These are phyloP conservation scores for Mycocentrospora acerina DNA, from an alignment of 2,329 filamentous ascomycete genomes.

Conservation along the genomic window DNA sequence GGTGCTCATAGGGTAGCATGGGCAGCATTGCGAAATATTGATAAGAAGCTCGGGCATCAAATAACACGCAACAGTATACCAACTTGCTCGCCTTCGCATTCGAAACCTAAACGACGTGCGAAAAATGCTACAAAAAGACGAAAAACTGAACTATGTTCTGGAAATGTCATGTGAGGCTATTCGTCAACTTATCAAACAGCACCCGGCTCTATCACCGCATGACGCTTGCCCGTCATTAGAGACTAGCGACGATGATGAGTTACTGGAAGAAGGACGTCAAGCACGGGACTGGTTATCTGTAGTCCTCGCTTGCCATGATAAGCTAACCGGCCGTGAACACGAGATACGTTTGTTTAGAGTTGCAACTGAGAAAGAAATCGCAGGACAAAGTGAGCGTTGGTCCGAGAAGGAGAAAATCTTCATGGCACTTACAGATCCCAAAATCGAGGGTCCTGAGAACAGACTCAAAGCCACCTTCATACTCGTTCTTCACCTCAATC, in stretches of 20 bases:
- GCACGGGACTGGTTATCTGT: constrained; percentile 14
- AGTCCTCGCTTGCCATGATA: constrained; percentile 9
- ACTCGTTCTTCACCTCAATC: constrained; percentile 14
- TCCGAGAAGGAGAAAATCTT: constrained; percentile 18
- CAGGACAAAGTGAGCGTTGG: constrained; percentile 1
- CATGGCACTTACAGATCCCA: constrained; percentile 17
- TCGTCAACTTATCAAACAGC: constrained; percentile 3
- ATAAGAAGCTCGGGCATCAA: background rate
- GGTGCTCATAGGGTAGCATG: background rate
- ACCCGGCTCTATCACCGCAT: background rate
- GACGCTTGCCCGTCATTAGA: background rate
- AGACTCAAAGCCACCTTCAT: constrained; percentile 12
- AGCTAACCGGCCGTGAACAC: constrained; percentile 3
- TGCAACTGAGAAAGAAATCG: constrained; percentile 14
- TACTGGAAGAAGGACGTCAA: constrained; percentile 3
- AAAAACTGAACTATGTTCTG: background rate
- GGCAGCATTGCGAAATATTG: no score
- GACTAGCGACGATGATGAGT: constrained; percentile 3
- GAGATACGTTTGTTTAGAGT: constrained; percentile 12
- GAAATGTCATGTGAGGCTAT: background rate
- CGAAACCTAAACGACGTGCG: constrained; percentile 4
- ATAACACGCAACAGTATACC: constrained; percentile 5
- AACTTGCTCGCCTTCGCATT: constrained; percentile 2
- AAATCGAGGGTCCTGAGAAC: constrained; percentile 3
- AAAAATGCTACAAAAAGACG: constrained; percentile 2